Evolutionary conservation across 108 stramenopile species (phyloP).

Genomic region (Nitzschia sp.): DNA sequence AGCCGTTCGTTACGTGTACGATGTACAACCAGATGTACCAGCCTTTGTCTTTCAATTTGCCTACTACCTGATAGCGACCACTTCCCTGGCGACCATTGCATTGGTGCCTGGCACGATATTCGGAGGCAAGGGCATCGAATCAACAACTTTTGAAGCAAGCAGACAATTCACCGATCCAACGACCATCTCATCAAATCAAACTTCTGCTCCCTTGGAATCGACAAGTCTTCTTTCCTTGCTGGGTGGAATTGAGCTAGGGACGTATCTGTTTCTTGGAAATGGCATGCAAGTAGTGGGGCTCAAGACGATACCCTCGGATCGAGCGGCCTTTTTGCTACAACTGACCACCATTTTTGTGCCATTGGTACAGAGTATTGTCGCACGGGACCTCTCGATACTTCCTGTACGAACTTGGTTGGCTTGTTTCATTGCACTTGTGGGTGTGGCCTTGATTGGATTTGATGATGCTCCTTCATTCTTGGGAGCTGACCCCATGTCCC

Average conservation of each 20-base stretch:
- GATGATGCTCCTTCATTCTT: not conserved
- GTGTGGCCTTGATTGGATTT: constrained; percentile 69
- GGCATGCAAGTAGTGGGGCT: constrained; percentile 77
- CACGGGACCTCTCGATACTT: constrained; percentile 3
- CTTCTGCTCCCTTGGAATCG: not conserved
- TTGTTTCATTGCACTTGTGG: constrained; percentile 64
- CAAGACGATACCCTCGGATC: constrained; percentile 74
- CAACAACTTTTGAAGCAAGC: not conserved
- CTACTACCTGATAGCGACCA: constrained; percentile 77
- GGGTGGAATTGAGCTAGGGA: constrained; percentile 78
- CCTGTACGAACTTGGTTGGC: constrained; percentile 60
- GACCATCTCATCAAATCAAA: not conserved
- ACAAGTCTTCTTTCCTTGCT: not conserved
- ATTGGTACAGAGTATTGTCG: constrained; percentile 28
- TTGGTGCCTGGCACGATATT: not conserved
- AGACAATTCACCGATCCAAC: not conserved
- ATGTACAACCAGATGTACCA: constrained; percentile 69
- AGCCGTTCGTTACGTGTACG: constrained; percentile 79
- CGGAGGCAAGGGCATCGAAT: too few species aligned
- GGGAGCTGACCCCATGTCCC: not conserved
- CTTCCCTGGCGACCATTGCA: constrained; percentile 18
- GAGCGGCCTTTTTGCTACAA: constrained; percentile 84
- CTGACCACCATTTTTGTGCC: constrained; percentile 82
- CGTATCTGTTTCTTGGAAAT: constrained; percentile 84
- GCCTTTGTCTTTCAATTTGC: constrained; percentile 75